phyloP scores from a whole-genome alignment of 345 rosid species.

The Fremontodendron californicum region DNA sequence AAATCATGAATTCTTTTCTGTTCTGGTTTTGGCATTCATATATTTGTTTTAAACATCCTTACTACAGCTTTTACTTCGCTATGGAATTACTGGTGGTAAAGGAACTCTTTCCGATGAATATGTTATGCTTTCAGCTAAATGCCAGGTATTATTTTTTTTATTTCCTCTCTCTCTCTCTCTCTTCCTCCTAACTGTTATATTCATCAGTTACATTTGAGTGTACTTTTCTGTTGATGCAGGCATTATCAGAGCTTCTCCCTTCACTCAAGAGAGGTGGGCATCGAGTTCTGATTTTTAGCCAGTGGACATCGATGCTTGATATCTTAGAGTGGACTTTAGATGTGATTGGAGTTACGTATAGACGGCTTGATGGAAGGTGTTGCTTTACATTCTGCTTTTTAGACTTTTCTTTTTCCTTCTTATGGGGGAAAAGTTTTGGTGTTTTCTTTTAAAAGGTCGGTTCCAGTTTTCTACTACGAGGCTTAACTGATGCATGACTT shows the following conservation, averaged over 20 bases:
- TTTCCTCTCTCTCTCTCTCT: not conserved
- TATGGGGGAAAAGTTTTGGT: not conserved
- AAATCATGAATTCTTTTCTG: not conserved
- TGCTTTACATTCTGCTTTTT: not conserved
- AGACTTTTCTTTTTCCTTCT: not conserved
- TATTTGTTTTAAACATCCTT: constrained; percentile 2
- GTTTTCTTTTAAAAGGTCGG: not conserved
- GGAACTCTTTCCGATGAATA: constrained; percentile 75
- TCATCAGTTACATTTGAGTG: not conserved
- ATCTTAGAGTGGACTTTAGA: constrained; percentile 94
- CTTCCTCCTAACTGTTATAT: not conserved
- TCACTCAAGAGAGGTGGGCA: constrained; percentile 57
- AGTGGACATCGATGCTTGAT: constrained; percentile 99
- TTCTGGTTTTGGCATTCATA: not conserved
- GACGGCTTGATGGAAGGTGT: constrained; percentile 93
- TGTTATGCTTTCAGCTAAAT: constrained; percentile 90
- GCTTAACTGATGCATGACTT: not conserved
- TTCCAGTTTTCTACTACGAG: not conserved
- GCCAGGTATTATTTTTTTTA: constrained; percentile 48
- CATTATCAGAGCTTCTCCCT: constrained; percentile 81
- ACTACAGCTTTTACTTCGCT: constrained; percentile 62
- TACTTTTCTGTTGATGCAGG: constrained; percentile 33
- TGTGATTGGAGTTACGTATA: constrained; percentile 74
- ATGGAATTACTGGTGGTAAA: constrained; percentile 49
- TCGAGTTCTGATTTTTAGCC: constrained; percentile 87